Evolutionary conservation across 202 grass and related monocot genomes (phyloP), one percentile per base, ranked within the genome.

Genomic region (Panicum virgatum): DNA sequence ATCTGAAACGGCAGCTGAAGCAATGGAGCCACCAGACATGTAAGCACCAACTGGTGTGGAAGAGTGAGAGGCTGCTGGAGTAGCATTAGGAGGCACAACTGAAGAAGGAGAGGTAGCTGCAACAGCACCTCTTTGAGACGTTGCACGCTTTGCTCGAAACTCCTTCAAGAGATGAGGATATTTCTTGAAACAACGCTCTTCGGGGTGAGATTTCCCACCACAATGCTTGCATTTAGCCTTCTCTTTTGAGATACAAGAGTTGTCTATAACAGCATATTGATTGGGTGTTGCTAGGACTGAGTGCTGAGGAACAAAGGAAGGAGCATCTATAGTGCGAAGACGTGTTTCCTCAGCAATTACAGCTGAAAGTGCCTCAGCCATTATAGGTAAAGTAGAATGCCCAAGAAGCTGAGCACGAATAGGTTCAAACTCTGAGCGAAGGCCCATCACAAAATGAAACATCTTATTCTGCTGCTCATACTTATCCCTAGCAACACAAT

Each of bases 261-360:
- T 3, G 14, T 0, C 20, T 2, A 1, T 0, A 0, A 9, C 34
- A 9, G 0, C 1, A 71, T 7, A 7, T 0, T 47, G 2, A 9
- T 26, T 9, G 6, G 67, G 11, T 16, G 19, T 16, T 7, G 30
- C 71, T 23, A 74, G 32, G 3, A 57, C 26, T 1, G 0, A 15
- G n/a, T n/a, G n/a, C n/a, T n/a, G n/a, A 7, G 30, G 2, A 7
- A 13, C 5, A 0, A 15, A 18, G 0, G 72, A 9, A 1, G 32
- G 1, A 12, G 32, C 14, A 2, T 1, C 15, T 5, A 73, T 10
- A 1, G 14, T 30, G 8, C 15, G 3, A 7, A 34, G 57, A 2
- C 25, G 1, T n/a, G n/a, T n/a, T n/a, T n/a, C n/a, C n/a, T n/a
- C n/a, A n/a, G n/a, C n/a, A n/a, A n/a, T n/a, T n/a, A 62, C 2